Percentiles rank a stretch among this genome's conserved stretches.
These are phyloP conservation scores for Penicillium palitans DNA, from an alignment of 2,329 filamentous ascomycete genomes.

Conservation along the genomic window DNA sequence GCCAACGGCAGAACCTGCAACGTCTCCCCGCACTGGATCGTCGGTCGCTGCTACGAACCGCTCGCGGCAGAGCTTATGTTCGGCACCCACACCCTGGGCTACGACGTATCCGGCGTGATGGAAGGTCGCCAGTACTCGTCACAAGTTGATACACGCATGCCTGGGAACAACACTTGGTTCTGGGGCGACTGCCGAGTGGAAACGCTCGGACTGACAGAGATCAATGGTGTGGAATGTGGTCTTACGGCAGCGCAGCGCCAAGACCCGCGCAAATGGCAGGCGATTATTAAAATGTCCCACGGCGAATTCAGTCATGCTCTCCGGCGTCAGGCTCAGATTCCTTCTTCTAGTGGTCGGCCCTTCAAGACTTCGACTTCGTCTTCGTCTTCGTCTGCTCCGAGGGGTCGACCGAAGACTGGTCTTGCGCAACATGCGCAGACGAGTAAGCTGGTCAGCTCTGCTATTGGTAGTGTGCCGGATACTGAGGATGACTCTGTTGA, in stretches of 20 bases:
- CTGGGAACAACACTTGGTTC: slow-evolving; percentile 52
- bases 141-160: slow-evolving; percentile 52
- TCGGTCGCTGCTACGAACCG: slow-evolving; percentile 57
- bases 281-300: slow-evolving; percentile 48
- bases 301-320: slow-evolving; percentile 27
- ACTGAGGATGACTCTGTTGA: neutral
- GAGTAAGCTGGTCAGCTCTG: slow-evolving; percentile 40
- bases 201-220: slow-evolving; percentile 55
- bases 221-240: slow-evolving; percentile 56
- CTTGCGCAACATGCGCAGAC: slow-evolving; percentile 39
- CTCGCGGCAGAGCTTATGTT: slow-evolving; percentile 51
- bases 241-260: slow-evolving; percentile 46
- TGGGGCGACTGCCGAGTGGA: slow-evolving; percentile 59
- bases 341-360: slow-evolving; percentile 13
- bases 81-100: slow-evolving; percentile 38
- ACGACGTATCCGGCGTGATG: slow-evolving; percentile 50
- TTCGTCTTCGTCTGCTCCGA: neutral
- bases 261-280: slow-evolving; percentile 49
- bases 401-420: neutral
- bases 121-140: slow-evolving; percentile 51
- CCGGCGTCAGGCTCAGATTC: slow-evolving; percentile 32
- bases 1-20: slow-evolving; percentile 45
- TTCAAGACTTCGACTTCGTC: neutral
- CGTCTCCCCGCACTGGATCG: slow-evolving; percentile 53
- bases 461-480: neutral